Evolutionary conservation across 2,329 filamentous ascomycete genomes (phyloP).

Genomic region (Cladosporium sp.): DNA sequence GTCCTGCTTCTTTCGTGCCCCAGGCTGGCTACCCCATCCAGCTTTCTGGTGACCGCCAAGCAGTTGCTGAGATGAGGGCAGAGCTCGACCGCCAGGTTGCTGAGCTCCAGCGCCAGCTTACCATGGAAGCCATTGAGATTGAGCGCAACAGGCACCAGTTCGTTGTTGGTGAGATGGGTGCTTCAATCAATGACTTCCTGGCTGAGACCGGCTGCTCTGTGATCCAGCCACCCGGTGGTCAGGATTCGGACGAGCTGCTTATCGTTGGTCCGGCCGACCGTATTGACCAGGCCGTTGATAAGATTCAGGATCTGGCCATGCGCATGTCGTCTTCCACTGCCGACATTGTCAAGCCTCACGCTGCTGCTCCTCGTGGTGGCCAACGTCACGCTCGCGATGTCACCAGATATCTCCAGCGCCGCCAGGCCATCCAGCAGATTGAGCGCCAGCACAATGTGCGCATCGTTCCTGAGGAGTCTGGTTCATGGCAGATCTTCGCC

Average conservation of each 20-base stretch:
- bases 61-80: constrained; percentile 75
- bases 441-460: constrained; percentile 80
- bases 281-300: constrained; percentile 74
- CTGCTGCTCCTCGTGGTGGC: constrained; percentile 68
- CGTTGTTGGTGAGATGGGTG: constrained; percentile 81
- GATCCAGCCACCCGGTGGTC: constrained; percentile 71
- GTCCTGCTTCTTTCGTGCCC: constrained; percentile 69
- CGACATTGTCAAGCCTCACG: constrained; percentile 78
- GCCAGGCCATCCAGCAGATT: constrained; percentile 77
- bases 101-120: constrained; percentile 72
- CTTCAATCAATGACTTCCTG: constrained; percentile 82
- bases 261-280: constrained; percentile 77
- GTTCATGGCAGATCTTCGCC: constrained; percentile 86
- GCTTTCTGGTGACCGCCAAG: constrained; percentile 79
- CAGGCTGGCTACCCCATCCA: constrained; percentile 76
- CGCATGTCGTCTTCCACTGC: constrained; percentile 82
- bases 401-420: constrained; percentile 82
- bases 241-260: constrained; percentile 80
- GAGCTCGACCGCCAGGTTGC: constrained; percentile 78
- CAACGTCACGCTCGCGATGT: constrained; percentile 80
- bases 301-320: constrained; percentile 83
- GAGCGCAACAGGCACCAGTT: constrained; percentile 90
- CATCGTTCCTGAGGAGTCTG: constrained; percentile 73
- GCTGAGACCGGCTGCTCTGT: constrained; percentile 87
- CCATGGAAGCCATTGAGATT: constrained; percentile 76